Base-by-base conservation (phyloP, 2,329 filamentous ascomycete species). In the Colletotrichum neosansevieriae region DNA sequence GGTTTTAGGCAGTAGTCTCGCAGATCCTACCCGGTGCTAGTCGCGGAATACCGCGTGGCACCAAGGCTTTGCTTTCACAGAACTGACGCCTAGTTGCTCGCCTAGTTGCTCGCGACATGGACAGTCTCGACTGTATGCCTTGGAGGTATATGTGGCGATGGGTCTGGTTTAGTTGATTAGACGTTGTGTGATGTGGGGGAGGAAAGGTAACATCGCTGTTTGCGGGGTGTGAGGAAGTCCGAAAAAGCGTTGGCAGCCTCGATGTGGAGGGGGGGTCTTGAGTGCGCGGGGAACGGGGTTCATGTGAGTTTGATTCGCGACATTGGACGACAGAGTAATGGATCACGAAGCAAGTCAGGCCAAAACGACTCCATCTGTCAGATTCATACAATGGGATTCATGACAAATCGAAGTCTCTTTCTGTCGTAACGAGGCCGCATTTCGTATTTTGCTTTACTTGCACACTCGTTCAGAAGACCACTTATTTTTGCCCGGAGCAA, bases 221-320 rank as follows among this genome's bases (percentile, higher is more conserved):
- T 50, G 53, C 45, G 60, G 65, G 56, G 47, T 60, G 42, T 58
- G 61, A 45, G 53, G 17, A 53, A 47, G 21, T 47, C 53, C 29
- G 60, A 45, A 44, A 4, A 24, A 24, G 24, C 4, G 24, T 24
- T 9, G 34, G 15, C 13, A 24, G 24, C 17, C 21, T 21, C 15
- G 38, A 58, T 42, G 53, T 64, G 65, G 65, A 64, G 60, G 64
- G 10, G 10, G 12, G 13, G 6, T 13, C 19, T 32, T 58, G 62
- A 36, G 40, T 24, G 32, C 32, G 47, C 24, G 24, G 59, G 19
- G 21, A 17, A 45, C 51, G 63, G 45, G 45, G 59, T 53, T 58
- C 19, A 40, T 44, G 45, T 12, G 50, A 19, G 12, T 17, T 21
- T 51, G 9, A 11, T 21, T 38, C 38, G 6, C 42, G 45, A 47